A percentile compares a stretch with the other conserved stretches of the same genome.
These are phyloP conservation scores for Nitzschia sp. DNA, from an alignment of 108 stramenopile species.

Conservation along the genomic window DNA sequence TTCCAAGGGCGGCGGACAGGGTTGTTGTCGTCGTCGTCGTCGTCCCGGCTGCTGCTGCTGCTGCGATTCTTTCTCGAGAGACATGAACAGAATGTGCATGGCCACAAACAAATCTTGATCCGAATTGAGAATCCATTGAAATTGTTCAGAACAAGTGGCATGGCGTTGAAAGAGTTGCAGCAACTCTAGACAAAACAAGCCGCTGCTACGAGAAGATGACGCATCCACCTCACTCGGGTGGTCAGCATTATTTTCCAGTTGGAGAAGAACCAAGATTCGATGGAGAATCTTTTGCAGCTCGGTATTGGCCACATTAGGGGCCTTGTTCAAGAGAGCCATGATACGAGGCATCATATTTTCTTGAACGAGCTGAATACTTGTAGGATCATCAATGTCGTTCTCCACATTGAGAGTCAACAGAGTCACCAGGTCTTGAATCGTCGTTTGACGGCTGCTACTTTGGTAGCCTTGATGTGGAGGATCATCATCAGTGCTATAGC, in stretches of 20 bases:
- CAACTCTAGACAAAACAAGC: neutral
- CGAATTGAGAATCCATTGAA: neutral
- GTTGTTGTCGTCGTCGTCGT: neutral
- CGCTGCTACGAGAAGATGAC: neutral
- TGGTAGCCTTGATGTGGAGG: too few species aligned
- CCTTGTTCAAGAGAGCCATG: neutral
- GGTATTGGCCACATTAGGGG: neutral
- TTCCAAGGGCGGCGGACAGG: neutral
- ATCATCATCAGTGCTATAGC: neutral
- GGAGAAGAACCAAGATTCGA: neutral
- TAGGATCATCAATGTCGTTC: constrained; percentile 14
- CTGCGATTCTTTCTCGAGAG: neutral
- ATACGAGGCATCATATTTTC: neutral
- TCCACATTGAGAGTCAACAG: constrained; percentile 7
- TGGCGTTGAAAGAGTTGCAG: constrained; percentile 14
- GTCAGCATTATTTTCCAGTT: too few species aligned
- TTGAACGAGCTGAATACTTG: neutral
- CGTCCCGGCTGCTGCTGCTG: neutral
- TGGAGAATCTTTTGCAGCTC: constrained; percentile 5
- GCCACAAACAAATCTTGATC: constrained; percentile 10
- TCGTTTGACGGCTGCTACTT: too few species aligned
- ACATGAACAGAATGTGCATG: neutral
- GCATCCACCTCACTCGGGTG: too few species aligned
- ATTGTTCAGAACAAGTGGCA: neutral
- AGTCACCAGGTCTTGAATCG: constrained; percentile 16